Conservation (phyloP, 1,284 basidiomycete species). For the Garcileccinum viscosum region DNA sequence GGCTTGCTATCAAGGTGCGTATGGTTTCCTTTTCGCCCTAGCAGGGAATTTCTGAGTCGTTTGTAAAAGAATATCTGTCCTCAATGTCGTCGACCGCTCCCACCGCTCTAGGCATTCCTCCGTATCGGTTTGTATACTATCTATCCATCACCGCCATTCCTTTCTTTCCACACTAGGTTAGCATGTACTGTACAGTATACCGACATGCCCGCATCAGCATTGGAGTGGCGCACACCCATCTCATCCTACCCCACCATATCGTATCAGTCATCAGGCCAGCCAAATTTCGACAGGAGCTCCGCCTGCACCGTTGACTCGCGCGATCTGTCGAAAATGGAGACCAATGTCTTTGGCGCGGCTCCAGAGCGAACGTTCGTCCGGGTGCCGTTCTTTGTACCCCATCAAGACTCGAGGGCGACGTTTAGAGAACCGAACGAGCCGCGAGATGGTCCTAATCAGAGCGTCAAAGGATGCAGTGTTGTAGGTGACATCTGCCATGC, state of each 20-base stretch:
- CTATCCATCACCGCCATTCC: background rate
- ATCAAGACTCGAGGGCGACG: slow-evolving; percentile 62
- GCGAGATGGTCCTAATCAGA: slow-evolving; percentile 61
- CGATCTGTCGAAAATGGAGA: slow-evolving; percentile 61
- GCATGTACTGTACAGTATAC: slow-evolving; percentile 12
- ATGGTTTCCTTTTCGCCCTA: background rate
- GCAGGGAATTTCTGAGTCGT: slow-evolving; percentile 1
- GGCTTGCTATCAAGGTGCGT: slow-evolving; percentile 87
- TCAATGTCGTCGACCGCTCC: slow-evolving; percentile 82
- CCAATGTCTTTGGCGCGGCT: slow-evolving; percentile 56
- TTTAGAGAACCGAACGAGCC: slow-evolving; percentile 44
- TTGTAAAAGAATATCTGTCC: slow-evolving; percentile 81
- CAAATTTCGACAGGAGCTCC: slow-evolving; percentile 77
- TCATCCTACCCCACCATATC: slow-evolving; percentile 4
- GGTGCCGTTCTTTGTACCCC: slow-evolving; percentile 85
- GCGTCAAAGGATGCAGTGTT: slow-evolving; percentile 84
- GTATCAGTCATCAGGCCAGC: slow-evolving; percentile 44
- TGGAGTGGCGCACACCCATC: background rate
- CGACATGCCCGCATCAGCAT: slow-evolving; percentile 6
- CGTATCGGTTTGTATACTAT: slow-evolving; percentile 14
- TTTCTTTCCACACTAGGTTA: slow-evolving; percentile 2
- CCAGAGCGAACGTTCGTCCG: slow-evolving; percentile 77
- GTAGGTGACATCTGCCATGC: slow-evolving; percentile 91
- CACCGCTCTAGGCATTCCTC: slow-evolving; percentile 59
- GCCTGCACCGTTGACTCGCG: slow-evolving; percentile 58